Conservation (phyloP, 768 basidiomycete species). For the Auriscalpium orientale region DNA sequence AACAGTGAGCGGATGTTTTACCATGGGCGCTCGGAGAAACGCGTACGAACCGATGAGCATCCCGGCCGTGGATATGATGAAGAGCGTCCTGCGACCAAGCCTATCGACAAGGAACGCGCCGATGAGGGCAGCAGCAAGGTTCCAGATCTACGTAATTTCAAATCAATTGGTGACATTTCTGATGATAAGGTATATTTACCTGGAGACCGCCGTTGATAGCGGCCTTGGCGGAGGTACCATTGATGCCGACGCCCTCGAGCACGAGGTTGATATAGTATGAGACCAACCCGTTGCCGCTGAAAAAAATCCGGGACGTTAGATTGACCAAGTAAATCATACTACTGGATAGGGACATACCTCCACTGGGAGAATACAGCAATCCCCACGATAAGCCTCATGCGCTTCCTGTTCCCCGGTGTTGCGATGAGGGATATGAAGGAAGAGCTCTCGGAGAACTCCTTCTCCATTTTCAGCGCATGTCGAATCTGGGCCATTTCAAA, state of each 20-base stretch:
- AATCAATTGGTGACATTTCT: too few relatives aligned
- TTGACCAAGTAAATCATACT: background rate
- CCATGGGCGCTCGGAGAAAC: background rate
- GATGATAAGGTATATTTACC: slow-evolving; percentile 21
- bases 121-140: slow-evolving; percentile 48
- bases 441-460: slow-evolving; percentile 39
- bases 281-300: slow-evolving; percentile 59
- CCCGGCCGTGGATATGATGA: slow-evolving; percentile 55
- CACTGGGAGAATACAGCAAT: slow-evolving; percentile 70
- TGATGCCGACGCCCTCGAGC: slow-evolving; percentile 57
- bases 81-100: slow-evolving; percentile 61
- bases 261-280: slow-evolving; percentile 71
- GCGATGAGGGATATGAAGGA: slow-evolving; percentile 47
- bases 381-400: slow-evolving; percentile 60
- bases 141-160: slow-evolving; percentile 40
- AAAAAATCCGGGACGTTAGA: background rate
- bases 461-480: slow-evolving; percentile 58
- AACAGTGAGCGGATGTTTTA: background rate
- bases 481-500: slow-evolving; percentile 59
- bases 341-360: slow-evolving; percentile 36
- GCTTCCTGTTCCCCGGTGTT: slow-evolving; percentile 59
- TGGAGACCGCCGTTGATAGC: slow-evolving; percentile 59
- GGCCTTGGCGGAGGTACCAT: slow-evolving; percentile 42
- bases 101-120: slow-evolving; percentile 61
- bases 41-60: slow-evolving; percentile 42